phyloP scores from a whole-genome alignment of 108 stramenopile species.

The Phaeodactylum tricornutum region DNA sequence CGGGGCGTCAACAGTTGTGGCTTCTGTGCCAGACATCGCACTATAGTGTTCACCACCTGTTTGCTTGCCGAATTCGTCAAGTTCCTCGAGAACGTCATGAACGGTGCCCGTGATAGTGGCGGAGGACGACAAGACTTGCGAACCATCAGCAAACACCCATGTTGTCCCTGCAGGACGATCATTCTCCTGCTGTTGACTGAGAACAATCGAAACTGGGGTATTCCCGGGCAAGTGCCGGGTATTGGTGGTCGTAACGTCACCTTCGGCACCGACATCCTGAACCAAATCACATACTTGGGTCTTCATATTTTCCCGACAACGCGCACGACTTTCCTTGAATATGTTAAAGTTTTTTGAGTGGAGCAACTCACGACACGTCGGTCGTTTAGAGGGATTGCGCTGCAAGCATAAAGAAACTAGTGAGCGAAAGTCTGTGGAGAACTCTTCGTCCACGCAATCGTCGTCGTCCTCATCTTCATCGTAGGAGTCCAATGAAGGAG shows the following conservation, averaged over 20 bases:
- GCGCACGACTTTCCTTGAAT: constrained; percentile 21
- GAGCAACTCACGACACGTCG: constrained; percentile 55
- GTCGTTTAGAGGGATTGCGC: constrained; percentile 74
- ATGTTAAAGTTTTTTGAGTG: constrained; percentile 24
- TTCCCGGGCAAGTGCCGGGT: constrained; percentile 26
- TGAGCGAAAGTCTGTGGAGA: constrained; percentile 53
- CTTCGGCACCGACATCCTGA: constrained; percentile 38
- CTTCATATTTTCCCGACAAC: constrained; percentile 26
- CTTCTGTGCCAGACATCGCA: constrained; percentile 10
- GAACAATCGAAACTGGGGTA: constrained; percentile 37
- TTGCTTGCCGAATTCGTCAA: constrained; percentile 63
- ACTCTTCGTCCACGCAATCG: constrained; percentile 21
- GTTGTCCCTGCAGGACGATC: constrained; percentile 78
- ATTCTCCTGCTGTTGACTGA: constrained; percentile 23
- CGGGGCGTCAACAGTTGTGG: background rate
- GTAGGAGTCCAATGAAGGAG: constrained; percentile 84
- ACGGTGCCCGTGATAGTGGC: constrained; percentile 11
- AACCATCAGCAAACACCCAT: constrained; percentile 81
- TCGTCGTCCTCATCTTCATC: constrained; percentile 58
- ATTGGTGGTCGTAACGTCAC: no score
- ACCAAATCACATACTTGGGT: constrained; percentile 52
- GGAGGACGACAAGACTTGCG: constrained; percentile 46
- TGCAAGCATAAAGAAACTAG: constrained; percentile 64
- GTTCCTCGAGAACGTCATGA: constrained; percentile 44
- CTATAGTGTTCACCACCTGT: constrained; percentile 66